Evolutionary conservation across 345 rosid genomes (phyloP).

Genomic region (Isatis tinctoria): DNA sequence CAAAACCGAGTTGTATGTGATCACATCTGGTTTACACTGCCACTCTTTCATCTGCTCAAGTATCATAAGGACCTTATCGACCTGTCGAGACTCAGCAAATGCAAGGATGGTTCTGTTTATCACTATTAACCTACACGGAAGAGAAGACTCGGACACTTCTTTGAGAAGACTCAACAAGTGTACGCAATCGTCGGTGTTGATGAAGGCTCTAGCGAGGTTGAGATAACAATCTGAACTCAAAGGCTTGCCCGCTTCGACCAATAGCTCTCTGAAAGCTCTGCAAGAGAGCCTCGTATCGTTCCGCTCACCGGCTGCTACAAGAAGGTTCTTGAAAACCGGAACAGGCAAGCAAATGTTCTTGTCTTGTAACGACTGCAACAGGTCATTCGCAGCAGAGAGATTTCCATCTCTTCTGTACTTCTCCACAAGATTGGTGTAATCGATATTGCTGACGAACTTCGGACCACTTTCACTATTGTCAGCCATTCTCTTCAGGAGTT

Average conservation of each 20-base stretch:
- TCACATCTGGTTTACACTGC: conserved; percentile 55
- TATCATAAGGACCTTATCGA: conserved; percentile 52
- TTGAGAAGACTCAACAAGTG: conserved; percentile 45
- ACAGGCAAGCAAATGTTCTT: conserved; percentile 36
- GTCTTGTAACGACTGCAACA: conserved; percentile 40
- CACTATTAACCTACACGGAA: conserved; percentile 38
- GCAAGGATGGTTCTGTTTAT: conserved; percentile 61
- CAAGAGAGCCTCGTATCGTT: conserved; percentile 25
- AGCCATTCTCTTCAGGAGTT: conserved; percentile 27
- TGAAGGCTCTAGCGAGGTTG: conserved; percentile 57
- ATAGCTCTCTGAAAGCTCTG: conserved; percentile 18
- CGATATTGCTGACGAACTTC: conserved; percentile 24
- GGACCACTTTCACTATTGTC: conserved; percentile 21
- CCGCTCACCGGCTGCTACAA: conserved; percentile 33
- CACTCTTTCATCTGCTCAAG: conserved; percentile 46
- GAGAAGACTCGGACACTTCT: conserved; percentile 43
- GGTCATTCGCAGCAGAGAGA: conserved; percentile 41
- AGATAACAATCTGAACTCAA: conserved; percentile 52
- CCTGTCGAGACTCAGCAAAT: conserved; percentile 66
- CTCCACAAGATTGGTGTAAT: conserved; percentile 28
- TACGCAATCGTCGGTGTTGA: conserved; percentile 34
- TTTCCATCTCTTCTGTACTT: conserved; percentile 49
- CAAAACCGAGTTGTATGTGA: conserved; percentile 67
- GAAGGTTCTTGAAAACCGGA: conserved; percentile 35
- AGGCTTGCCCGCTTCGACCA: conserved; percentile 23